Base-by-base conservation (phyloP, 768 basidiomycete genomes). In the Serendipita sp. region DNA sequence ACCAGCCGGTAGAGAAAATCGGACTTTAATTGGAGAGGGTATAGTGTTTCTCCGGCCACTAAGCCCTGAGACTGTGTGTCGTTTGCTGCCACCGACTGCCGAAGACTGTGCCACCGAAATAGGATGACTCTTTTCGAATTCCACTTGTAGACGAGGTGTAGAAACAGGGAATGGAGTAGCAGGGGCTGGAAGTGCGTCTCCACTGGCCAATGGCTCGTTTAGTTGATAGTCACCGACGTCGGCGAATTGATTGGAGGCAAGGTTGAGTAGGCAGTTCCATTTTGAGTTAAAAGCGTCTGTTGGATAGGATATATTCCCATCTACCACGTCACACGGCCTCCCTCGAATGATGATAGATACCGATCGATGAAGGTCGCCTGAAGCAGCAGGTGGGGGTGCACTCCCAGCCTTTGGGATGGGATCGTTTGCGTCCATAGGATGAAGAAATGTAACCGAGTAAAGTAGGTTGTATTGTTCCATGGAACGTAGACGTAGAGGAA, bases 251-350 rank as follows among this genome's bases (percentile, higher is more conserved):
- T 69, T 73, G 2, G 79, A 70, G 1, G 81, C 75, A n/a, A 96
- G 78, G 72, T 94, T 90, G 18, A 96, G 82, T 1, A 89, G 77
- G 68, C 91, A 93, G 68, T 91, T 95, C 93, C 93, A 96, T 35
- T 86, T 78, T 0, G 92, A 93, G 0, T 85, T 82, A 73, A 93
- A 96, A 0, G 83, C 78, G 11, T 75, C 76, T 5, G 92, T 90
- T 0, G 88, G 90, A 68, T 84, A 89, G 0, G 71, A 67, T 4
- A 71, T 45, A n/a, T 69, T 65, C 11, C 48, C 66, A 18, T 18
- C 48, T 30, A 28, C 41, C 10, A 64, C 41, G 2, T 74, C 73
- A 69, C 72, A 88, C 2, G 92, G 92, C 68, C 83, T 79, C 7
- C 91, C 92, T 64, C 80, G 79, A 30, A 95, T 82, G 54, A 82